Conservation (phyloP, 2,329 filamentous ascomycete genomes). For the Pseudogymnoascus sp. region DNA sequence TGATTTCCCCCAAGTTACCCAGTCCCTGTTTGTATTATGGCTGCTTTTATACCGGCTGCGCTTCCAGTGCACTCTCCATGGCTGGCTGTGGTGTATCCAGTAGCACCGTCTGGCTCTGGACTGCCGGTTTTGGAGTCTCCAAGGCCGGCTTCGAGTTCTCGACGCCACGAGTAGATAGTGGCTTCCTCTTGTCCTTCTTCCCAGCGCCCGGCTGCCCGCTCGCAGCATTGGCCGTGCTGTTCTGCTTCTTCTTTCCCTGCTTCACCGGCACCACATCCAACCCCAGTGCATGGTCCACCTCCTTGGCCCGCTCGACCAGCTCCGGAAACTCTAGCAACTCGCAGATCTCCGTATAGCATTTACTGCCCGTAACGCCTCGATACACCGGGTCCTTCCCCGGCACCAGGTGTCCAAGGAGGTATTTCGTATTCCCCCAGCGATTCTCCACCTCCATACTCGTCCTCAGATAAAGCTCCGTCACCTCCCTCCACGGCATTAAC, state of each 20-base stretch:
- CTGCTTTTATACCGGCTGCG: neutral
- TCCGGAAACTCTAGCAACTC: constrained; percentile 55
- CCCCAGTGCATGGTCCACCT: constrained; percentile 43
- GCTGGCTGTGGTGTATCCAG: neutral
- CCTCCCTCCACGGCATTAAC: constrained; percentile 62
- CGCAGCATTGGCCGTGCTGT: constrained; percentile 27
- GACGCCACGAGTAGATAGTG: constrained; percentile 8
- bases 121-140: neutral
- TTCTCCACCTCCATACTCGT: constrained; percentile 72
- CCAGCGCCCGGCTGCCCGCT: neutral
- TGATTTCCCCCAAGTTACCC: neutral
- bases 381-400: constrained; percentile 66
- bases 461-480: constrained; percentile 67
- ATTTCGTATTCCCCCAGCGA: constrained; percentile 88
- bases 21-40: neutral
- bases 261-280: constrained; percentile 16
- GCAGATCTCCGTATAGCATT: constrained; percentile 64
- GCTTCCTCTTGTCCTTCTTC: constrained; percentile 15
- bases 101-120: neutral
- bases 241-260: constrained; percentile 28
- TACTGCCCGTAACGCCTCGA: constrained; percentile 51
- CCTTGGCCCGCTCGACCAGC: constrained; percentile 53
- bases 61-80: neutral
- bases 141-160: constrained; percentile 4
- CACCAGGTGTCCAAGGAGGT: constrained; percentile 73